phyloP scores from a whole-genome alignment of 805 yeast species.

The Hemisphaericaspora nanyangensis region DNA sequence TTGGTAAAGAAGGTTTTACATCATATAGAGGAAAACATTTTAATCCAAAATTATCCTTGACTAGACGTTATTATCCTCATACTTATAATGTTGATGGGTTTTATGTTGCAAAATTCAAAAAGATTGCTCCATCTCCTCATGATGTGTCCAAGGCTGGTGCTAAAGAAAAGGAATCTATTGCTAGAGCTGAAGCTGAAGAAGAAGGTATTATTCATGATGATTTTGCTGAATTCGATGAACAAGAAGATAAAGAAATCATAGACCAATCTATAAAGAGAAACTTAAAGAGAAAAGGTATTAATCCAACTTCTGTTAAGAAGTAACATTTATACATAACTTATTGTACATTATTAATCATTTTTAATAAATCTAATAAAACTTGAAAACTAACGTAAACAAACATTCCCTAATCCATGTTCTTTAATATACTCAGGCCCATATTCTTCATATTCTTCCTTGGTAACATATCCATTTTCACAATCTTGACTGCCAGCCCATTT shows the following conservation, averaged over 20 bases:
- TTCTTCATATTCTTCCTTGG: conserved; percentile 77
- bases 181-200: conserved; percentile 77
- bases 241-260: conserved; percentile 71
- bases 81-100: conserved; percentile 98
- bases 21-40: conserved; percentile 91
- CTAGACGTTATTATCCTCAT: conserved; percentile 97
- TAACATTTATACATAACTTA: no score
- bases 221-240: conserved; percentile 76
- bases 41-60: conserved; percentile 68
- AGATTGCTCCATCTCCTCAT: conserved; percentile 80
- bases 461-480: conserved; percentile 46
- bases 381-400: conserved; percentile 24
- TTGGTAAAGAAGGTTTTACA: conserved; percentile 95
- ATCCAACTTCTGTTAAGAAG: conserved; percentile 46
- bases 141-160: conserved; percentile 87
- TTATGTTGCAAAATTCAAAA: conserved; percentile 94
- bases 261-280: conserved; percentile 62
- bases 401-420: conserved; percentile 79
- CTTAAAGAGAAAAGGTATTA: conserved; percentile 67
- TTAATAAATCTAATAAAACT: not conserved
- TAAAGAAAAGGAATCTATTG: conserved; percentile 73
- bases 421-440: conserved; percentile 85
- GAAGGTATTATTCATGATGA: conserved; percentile 84
- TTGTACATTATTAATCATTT: not conserved
- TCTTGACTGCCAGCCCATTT: conserved; percentile 59